Base-by-base conservation (phyloP, 2,329 filamentous ascomycete species). In the Sporothrix luriei region DNA sequence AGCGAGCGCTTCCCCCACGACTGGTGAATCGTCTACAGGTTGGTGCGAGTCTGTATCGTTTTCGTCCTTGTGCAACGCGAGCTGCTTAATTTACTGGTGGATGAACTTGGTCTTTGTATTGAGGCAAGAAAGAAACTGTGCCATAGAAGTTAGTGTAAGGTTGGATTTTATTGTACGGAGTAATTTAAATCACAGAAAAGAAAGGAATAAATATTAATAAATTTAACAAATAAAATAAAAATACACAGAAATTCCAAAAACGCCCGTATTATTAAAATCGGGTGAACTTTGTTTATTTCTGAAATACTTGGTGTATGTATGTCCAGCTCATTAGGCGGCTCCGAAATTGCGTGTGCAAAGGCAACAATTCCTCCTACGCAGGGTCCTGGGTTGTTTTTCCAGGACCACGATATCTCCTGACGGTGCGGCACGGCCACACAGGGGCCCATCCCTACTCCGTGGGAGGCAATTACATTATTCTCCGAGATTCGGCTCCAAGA, bases 351-450 rank as follows among this genome's bases (percentile, higher is more conserved):
- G 2, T 16, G 38, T 38, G n/a, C 57, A 46, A 43, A n/a, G 57
- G 24, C 40, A 26, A n/a, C 38, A 43, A 43, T 61, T n/a, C 38
- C 57, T 61, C 57, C 38, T 38, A 61, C 5, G 16, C 57, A 26
- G 19, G 57, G n/a, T 21, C 33, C 24, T n/a, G 33, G 57, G 57
- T 46, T 43, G 21, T 24, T 38, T 26, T 26, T 9, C 46, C 57
- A 21, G 57, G 38, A 46, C 21, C 21, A 62, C 21, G 38, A 62
- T 26, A 46, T 62, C 38, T 43, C 57, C 46, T 11, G 40, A 54
- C 46, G 48, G 48, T 66, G 48, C 61, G 61, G 61, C 43, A 64
- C n/a, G n/a, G n/a, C n/a, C n/a, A n/a, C n/a, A 11, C 43, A 49
- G 43, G 59, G 40, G 55, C 33, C 14, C 21, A 16, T 26, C 57